A percentile compares a stretch with the other conserved stretches of the same genome.
Evolutionary conservation across 108 stramenopile species (phyloP).

Genomic region (Mayamaea pseudoterrestris): DNA sequence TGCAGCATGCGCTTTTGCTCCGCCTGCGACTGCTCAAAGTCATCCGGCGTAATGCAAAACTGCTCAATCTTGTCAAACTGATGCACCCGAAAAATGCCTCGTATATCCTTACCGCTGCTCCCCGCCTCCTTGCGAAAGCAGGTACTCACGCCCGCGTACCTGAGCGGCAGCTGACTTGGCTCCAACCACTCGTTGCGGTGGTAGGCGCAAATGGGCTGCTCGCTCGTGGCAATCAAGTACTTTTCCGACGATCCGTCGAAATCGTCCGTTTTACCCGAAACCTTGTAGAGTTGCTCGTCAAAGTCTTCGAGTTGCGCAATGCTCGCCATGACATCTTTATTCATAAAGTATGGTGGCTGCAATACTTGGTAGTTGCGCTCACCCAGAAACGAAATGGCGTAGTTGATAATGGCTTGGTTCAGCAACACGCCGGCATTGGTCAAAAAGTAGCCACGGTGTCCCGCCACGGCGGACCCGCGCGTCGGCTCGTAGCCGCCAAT

Average conservation of each 20-base stretch:
- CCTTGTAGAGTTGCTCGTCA: constrained; percentile 99
- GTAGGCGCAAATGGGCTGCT: constrained; percentile 99
- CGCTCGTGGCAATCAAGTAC: constrained; percentile 98
- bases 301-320: constrained; percentile 99
- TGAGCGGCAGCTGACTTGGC: constrained; percentile 59
- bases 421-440: constrained; percentile 93
- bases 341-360: constrained; percentile 99
- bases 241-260: constrained; percentile 81
- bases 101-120: constrained; percentile 92
- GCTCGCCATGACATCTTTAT: constrained; percentile 98
- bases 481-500: constrained; percentile 98
- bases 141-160: constrained; percentile 95
- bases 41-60: constrained; percentile 92
- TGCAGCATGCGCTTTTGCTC: constrained; percentile 87
- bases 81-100: constrained; percentile 99
- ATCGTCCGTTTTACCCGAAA: constrained; percentile 89
- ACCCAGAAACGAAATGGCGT: constrained; percentile 89
- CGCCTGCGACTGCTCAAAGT: constrained; percentile 77
- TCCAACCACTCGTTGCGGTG: constrained; percentile 96
- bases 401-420: constrained; percentile 98
- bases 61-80: constrained; percentile 99
- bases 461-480: constrained; percentile 88
- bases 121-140: constrained; percentile 99
- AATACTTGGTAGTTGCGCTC: constrained; percentile 86
- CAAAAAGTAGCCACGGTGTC: constrained; percentile 97